Evolutionary conservation across 495 filamentous ascomycete species (phyloP).

Genomic region (Aspergillus haitiensis): DNA sequence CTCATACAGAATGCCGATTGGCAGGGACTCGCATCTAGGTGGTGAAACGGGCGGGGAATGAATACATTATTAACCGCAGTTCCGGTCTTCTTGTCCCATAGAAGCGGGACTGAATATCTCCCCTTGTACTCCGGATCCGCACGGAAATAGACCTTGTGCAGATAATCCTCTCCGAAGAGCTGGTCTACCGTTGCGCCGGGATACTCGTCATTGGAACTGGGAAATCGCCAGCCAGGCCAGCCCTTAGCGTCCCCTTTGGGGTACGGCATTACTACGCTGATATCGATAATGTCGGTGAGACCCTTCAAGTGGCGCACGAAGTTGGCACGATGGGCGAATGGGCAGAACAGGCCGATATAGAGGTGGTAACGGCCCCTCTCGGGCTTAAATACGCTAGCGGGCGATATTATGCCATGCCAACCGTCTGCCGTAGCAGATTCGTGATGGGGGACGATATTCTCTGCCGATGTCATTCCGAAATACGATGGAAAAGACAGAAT

Average conservation of each 20-base stretch:
- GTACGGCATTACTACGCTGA: conserved; percentile 72
- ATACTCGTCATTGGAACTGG: conserved; percentile 48
- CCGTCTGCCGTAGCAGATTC: conserved; percentile 34
- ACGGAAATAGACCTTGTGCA: conserved; percentile 55
- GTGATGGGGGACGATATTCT: no score
- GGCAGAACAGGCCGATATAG: conserved; percentile 64
- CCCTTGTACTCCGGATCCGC: conserved; percentile 53
- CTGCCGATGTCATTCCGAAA: no score
- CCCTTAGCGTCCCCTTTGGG: conserved; percentile 55
- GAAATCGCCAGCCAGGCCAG: conserved; percentile 54
- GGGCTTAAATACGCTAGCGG: conserved; percentile 57
- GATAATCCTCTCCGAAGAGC: conserved; percentile 48
- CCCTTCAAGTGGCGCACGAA: conserved; percentile 71
- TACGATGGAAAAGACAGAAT: no score
- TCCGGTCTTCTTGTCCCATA: conserved; percentile 54
- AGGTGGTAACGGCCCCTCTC: conserved; percentile 76
- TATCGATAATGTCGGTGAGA: conserved; percentile 66
- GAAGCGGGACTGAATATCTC: conserved; percentile 53
- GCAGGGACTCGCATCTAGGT: no score
- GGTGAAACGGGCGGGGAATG: background rate
- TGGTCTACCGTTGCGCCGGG: conserved; percentile 52
- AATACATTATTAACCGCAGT: conserved; percentile 51
- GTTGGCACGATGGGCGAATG: conserved; percentile 64
- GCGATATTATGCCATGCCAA: conserved; percentile 46
- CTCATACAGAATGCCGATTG: background rate